These are phyloP conservation scores for Phaeosphaeria sp. DNA, from an alignment of 2,329 filamentous ascomycete genomes.

Conservation along the genomic window DNA sequence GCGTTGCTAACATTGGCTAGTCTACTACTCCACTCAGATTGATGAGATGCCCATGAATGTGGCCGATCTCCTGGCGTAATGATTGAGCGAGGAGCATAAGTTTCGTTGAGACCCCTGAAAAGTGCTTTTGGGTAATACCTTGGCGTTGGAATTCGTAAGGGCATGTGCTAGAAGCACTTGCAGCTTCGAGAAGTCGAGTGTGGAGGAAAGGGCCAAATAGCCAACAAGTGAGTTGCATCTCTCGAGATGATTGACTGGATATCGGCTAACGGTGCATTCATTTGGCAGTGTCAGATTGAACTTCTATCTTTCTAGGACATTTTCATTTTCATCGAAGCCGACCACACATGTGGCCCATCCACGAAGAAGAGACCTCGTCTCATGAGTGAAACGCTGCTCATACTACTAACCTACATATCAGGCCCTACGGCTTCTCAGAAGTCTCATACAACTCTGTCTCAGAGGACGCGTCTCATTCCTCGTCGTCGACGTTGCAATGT, in stretches of 20 bases:
- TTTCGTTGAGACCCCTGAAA: not conserved
- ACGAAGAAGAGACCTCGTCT: too few species aligned
- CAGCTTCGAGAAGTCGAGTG: slow-evolving; percentile 32
- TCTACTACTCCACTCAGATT: slow-evolving; percentile 96
- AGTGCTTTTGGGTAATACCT: not conserved
- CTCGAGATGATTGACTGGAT: not conserved
- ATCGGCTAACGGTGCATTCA: not conserved
- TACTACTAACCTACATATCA: too few species aligned
- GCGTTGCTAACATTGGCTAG: slow-evolving; percentile 55
- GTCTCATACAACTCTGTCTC: too few species aligned
- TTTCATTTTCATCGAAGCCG: not conserved
- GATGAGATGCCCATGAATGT: slow-evolving; percentile 99
- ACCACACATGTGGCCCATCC: too few species aligned
- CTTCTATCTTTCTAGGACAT: not conserved
- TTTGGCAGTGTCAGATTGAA: not conserved
- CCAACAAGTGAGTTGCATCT: slow-evolving; percentile 32
- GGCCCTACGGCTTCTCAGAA: too few species aligned
- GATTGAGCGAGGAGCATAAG: not conserved
- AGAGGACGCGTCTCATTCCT: too few species aligned
- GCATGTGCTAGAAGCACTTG: slow-evolving; percentile 9
- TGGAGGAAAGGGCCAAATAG: slow-evolving; percentile 46
- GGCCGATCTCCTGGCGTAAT: slow-evolving; percentile 42
- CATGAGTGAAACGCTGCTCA: too few species aligned
- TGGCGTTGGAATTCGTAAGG: not conserved
- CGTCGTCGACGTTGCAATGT: too few species aligned